phyloP scores from a whole-genome alignment of 1,284 basidiomycete genomes.

The Ustilago lituana region DNA sequence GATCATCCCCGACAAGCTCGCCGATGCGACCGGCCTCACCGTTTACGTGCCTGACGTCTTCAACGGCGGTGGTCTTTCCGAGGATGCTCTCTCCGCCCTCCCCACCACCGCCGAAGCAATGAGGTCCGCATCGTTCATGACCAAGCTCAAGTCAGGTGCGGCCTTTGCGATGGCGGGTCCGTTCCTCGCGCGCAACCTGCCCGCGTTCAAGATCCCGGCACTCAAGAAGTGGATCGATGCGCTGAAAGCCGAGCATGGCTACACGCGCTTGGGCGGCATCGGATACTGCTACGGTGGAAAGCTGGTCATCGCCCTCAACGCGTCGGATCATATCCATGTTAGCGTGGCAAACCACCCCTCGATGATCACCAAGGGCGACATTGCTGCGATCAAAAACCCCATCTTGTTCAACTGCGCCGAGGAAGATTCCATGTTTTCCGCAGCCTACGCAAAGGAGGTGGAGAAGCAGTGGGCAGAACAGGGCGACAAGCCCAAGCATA shows the following conservation, averaged over 20 bases:
- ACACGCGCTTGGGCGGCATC: conserved; percentile 73
- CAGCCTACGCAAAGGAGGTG: conserved; percentile 68
- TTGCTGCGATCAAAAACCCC: conserved; percentile 70
- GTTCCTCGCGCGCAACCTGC: conserved; percentile 32
- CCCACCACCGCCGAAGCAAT: conserved; percentile 38
- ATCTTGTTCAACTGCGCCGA: conserved; percentile 73
- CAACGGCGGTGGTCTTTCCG: conserved; percentile 41
- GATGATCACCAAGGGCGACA: conserved; percentile 59
- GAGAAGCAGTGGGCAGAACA: conserved; percentile 70
- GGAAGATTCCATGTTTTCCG: conserved; percentile 72
- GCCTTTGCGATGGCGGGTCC: conserved; percentile 25
- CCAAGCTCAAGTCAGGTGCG: conserved; percentile 25
- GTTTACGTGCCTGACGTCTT: conserved; percentile 72
- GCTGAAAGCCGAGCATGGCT: conserved; percentile 71
- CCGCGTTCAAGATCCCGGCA: conserved; percentile 16
- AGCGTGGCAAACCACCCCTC: conserved; percentile 74
- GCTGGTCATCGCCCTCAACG: conserved; percentile 56
- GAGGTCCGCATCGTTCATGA: conserved; percentile 12
- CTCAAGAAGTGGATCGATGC: conserved; percentile 37
- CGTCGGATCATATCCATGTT: conserved; percentile 68
- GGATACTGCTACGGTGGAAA: conserved; percentile 76
- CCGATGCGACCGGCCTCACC: conserved; percentile 72
- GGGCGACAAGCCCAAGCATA: conserved; percentile 70
- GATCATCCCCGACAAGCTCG: conserved; percentile 74
- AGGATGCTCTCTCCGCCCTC: conserved; percentile 8